Evolutionary conservation across 2,329 filamentous ascomycete species (phyloP).

Genomic region (Didymella sp.): DNA sequence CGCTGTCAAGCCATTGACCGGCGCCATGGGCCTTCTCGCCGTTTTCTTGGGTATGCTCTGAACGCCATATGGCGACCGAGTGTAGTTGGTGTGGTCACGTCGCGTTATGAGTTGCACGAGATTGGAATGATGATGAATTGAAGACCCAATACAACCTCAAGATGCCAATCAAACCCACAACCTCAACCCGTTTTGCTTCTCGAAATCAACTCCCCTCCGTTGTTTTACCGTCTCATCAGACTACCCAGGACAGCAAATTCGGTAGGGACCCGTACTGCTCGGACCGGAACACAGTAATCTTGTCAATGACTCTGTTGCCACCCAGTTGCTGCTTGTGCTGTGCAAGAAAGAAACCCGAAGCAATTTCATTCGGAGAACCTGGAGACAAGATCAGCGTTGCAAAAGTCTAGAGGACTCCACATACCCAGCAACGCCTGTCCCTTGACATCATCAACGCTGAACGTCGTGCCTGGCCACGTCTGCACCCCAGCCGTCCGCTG

Average conservation of each 20-base stretch:
- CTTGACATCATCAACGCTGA: slow-evolving; percentile 2
- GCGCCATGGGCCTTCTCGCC: slow-evolving; percentile 13
- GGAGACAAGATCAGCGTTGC: background rate
- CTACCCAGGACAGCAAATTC: slow-evolving; percentile 5
- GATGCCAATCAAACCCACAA: background rate
- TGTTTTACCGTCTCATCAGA: too few species aligned
- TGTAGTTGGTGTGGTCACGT: background rate
- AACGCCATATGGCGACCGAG: too few species aligned
- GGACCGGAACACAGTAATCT: slow-evolving; percentile 18
- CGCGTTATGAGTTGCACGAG: background rate
- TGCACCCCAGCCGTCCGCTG: background rate
- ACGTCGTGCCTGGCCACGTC: slow-evolving; percentile 17
- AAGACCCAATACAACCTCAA: background rate
- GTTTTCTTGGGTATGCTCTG: slow-evolving; percentile 12
- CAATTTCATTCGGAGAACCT: slow-evolving; percentile 19
- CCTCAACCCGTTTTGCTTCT: background rate
- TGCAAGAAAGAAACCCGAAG: slow-evolving; percentile 17
- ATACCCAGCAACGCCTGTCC: slow-evolving; percentile 16
- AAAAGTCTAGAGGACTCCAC: background rate
- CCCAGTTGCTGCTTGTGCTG: slow-evolving; percentile 23
- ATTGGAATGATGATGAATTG: background rate
- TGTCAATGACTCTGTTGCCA: slow-evolving; percentile 7
- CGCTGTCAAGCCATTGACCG: slow-evolving; percentile 11
- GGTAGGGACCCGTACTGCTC: slow-evolving; percentile 4
- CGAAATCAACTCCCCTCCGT: too few species aligned